Evolutionary conservation across 2,329 filamentous ascomycete genomes (phyloP).

Genomic region (Alternaria gaisen): DNA sequence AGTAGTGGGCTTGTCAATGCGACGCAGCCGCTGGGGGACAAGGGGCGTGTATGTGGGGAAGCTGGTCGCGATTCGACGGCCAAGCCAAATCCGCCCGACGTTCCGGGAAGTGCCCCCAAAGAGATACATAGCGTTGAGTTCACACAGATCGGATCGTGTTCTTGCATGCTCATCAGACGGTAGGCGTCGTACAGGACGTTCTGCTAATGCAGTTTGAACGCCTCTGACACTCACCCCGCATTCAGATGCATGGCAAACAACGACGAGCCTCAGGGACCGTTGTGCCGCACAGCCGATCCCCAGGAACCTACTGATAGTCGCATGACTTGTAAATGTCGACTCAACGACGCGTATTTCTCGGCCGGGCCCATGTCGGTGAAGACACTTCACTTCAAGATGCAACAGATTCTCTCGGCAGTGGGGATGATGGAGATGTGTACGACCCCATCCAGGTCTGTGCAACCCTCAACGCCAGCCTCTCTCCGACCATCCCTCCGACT

Average conservation of each 20-base stretch:
- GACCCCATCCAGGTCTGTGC: conserved; percentile 19
- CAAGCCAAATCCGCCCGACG: conserved; percentile 21
- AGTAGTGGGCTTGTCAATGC: conserved; percentile 31
- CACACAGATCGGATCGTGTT: conserved; percentile 10
- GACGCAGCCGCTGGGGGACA: conserved; percentile 26
- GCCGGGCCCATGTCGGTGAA: conserved; percentile 16
- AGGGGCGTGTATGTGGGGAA: conserved; percentile 32
- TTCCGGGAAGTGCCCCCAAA: conserved; percentile 10
- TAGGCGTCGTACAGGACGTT: neutral
- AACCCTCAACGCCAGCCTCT: conserved; percentile 14
- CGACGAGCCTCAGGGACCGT: conserved; percentile 4
- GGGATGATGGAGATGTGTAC: conserved; percentile 13
- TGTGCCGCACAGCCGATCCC: conserved; percentile 14
- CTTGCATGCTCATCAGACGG: conserved; percentile 8
- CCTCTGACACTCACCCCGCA: conserved; percentile 8
- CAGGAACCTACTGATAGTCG: neutral
- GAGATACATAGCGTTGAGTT: conserved; percentile 6
- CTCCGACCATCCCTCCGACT: conserved; percentile 18
- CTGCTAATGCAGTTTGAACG: conserved; percentile 4
- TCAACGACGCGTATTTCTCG: conserved; percentile 7
- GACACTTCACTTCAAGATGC: conserved; percentile 9
- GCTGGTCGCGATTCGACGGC: conserved; percentile 22
- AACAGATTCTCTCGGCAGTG: conserved; percentile 19
- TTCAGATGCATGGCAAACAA: conserved; percentile 6
- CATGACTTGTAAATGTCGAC: conserved; percentile 2